Conservation (phyloP, 2,329 filamentous ascomycete species). For the Penicillium sp. region DNA sequence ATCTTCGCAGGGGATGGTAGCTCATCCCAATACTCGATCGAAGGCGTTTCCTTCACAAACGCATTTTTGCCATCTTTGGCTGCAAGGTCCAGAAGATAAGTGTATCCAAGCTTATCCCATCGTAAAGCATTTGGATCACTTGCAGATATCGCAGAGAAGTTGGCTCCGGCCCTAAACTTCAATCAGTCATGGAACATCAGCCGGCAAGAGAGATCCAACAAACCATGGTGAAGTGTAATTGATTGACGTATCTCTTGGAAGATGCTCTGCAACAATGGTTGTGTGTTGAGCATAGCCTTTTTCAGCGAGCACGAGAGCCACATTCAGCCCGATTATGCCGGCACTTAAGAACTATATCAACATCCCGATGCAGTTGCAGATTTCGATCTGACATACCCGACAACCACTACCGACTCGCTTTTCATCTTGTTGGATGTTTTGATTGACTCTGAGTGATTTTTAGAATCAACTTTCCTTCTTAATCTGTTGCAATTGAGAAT, state of each 20-base stretch:
- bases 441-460: not conserved
- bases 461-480: too few relatives aligned
- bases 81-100: constrained; percentile 40
- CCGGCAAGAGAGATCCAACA: constrained; percentile 7
- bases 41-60: constrained; percentile 33
- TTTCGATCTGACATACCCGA: not conserved
- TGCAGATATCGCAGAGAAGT: constrained; percentile 49
- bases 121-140: constrained; percentile 43
- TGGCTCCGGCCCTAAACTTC: constrained; percentile 42
- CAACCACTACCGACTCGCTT: constrained; percentile 1
- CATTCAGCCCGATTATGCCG: constrained; percentile 6
- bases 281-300: not conserved
- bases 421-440: not conserved
- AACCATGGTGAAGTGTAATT: constrained; percentile 47
- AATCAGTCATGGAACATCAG: not conserved
- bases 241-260: constrained; percentile 42
- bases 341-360: not conserved
- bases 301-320: constrained; percentile 4
- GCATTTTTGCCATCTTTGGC: constrained; percentile 36
- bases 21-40: constrained; percentile 46
- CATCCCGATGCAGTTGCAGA: not conserved
- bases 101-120: constrained; percentile 46
- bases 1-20: constrained; percentile 43
- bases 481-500: not conserved
- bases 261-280: constrained; percentile 44